These are phyloP conservation scores for Clonostachys rosea DNA, from an alignment of 2,329 filamentous ascomycete species.

Conservation along the genomic window DNA sequence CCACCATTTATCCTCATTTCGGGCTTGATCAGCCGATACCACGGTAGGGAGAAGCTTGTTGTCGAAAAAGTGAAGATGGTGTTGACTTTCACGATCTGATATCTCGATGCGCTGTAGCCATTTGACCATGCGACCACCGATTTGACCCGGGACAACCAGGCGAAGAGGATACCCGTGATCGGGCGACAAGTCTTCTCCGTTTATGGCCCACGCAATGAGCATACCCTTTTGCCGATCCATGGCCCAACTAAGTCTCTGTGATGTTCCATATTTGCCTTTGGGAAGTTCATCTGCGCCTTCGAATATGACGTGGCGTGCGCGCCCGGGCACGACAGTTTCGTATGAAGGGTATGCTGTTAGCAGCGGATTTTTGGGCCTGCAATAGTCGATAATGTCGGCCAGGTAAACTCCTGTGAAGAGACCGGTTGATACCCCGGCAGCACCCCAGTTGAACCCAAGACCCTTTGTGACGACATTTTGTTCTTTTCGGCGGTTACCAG, in stretches of 20 bases:
- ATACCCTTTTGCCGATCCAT: neutral
- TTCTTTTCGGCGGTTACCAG: neutral
- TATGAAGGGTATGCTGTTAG: neutral
- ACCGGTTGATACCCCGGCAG: neutral
- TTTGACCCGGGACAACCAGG: slow-evolving; percentile 32
- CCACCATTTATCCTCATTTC: neutral
- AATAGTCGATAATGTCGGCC: neutral
- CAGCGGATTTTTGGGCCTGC: neutral
- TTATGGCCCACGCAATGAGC: neutral
- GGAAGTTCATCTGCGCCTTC: neutral
- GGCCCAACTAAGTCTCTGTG: neutral
- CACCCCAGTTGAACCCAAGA: neutral
- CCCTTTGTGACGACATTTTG: neutral
- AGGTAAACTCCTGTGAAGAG: neutral
- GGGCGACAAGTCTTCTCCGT: slow-evolving; percentile 23
- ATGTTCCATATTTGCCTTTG: neutral
- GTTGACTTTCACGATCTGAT: slow-evolving; percentile 33
- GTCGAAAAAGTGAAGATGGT: slow-evolving; percentile 44
- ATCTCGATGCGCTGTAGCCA: slow-evolving; percentile 37
- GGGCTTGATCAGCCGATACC: neutral
- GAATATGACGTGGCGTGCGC: neutral
- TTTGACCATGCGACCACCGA: slow-evolving; percentile 39
- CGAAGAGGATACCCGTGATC: slow-evolving; percentile 41
- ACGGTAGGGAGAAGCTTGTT: slow-evolving; percentile 41
- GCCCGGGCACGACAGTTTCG: neutral